Evolutionary conservation across 2,329 filamentous ascomycete species (phyloP), one percentile per base, ranked within the genome.

Genomic region (Septoria linicola): DNA sequence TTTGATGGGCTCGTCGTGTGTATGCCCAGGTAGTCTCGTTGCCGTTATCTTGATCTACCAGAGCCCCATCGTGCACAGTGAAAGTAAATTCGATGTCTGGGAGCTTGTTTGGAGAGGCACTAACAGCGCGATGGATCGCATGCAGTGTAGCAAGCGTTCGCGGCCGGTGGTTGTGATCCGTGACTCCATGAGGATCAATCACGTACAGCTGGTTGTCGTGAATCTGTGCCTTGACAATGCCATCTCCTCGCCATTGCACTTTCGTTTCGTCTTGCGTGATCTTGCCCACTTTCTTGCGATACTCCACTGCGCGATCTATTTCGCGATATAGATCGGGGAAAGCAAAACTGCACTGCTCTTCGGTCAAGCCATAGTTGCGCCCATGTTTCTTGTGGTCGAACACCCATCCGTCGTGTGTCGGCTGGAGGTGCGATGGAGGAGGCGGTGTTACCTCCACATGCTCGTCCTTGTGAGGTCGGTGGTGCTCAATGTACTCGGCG

Each of bases 31-130:
- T 59, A 11, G 62, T 61, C 36, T 62, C 41, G 4, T 60, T 63
- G 4, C 54, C 55, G 16, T 53, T 17, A 14, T 48, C 45, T 11
- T 21, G 19, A 19, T 55, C 39, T 10, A 50, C 32, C n/a, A 58
- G 48, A 5, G 54, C 44, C 43, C 66, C 72, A 57, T 79, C 76
- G 49, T 78, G 73, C 2, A 73, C 53, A 73, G 70, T 30, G 72
- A 68, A 59, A 76, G 76, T 53, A 30, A 59, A 58, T 57, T 78
- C 75, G 41, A 77, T 71, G 37, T 72, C 70, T 2, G 76, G 76
- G 5, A 79, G 67, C 21, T 54, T 61, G 8, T 54, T 52, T 14
- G 69, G 66, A 5, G 73, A 65, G 23, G 67, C 58, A n/a, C 34
- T 51, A 8, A 79, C 63, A 2, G 76, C 75, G 11, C 75, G 73